phyloP scores from a whole-genome alignment of 306 rosid genomes.

The Ammopiptanthus mongolicus region DNA sequence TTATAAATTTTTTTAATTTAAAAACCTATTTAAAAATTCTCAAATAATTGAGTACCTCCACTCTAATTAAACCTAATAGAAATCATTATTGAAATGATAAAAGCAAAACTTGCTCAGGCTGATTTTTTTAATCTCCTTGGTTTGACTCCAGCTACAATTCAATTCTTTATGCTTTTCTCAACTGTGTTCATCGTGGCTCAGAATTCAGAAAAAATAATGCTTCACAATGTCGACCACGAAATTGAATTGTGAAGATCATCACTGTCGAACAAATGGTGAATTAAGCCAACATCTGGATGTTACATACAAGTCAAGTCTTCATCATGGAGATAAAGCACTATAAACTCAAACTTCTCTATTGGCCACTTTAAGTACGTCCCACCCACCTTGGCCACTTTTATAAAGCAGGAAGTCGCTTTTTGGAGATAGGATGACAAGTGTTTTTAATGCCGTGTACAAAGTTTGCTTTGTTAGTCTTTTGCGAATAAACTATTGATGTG shows the following conservation, averaged over 20 bases:
- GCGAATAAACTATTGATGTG: no score
- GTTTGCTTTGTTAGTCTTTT: background rate
- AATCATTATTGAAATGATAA: no score
- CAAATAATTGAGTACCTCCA: no score
- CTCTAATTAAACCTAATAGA: no score
- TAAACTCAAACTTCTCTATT: background rate
- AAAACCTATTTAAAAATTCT: no score
- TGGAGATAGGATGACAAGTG: background rate
- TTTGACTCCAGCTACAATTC: no score
- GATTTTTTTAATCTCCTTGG: no score
- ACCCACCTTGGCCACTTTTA: background rate
- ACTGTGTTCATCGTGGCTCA: background rate
- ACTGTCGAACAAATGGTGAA: background rate
- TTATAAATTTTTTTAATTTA: no score
- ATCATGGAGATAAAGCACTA: background rate
- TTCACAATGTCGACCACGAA: slow-evolving; percentile 2
- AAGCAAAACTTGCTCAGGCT: no score
- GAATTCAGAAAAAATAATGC: background rate
- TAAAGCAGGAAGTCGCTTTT: slow-evolving; percentile 8
- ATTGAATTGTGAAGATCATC: background rate
- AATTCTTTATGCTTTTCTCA: background rate
- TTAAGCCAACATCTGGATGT: background rate
- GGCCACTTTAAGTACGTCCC: slow-evolving; percentile 15
- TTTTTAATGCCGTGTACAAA: slow-evolving; percentile 7
- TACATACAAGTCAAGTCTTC: background rate